A percentile compares a stretch with the other conserved stretches of the same genome.
phyloP scores from a whole-genome alignment of 495 filamentous ascomycete species.

The Hyaloscypha finlandica region DNA sequence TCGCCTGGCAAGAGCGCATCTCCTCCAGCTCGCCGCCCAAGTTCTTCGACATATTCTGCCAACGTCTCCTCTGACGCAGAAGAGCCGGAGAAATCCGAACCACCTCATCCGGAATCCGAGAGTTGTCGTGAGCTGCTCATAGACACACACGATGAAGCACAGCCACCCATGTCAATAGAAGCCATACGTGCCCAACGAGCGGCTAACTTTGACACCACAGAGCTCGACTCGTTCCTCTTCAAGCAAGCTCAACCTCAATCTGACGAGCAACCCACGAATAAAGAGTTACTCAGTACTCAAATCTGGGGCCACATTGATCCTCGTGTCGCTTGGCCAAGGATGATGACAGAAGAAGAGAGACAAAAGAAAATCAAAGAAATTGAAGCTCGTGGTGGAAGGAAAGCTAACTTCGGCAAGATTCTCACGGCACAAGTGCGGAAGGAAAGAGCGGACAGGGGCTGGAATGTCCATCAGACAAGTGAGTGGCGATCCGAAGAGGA shows the following conservation, averaged over 20 bases:
- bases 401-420: slow-evolving; percentile 41
- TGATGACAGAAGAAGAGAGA: slow-evolving; percentile 41
- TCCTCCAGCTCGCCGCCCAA: background rate
- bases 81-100: background rate
- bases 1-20: background rate
- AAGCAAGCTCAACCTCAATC: background rate
- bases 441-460: slow-evolving; percentile 31
- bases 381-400: slow-evolving; percentile 40
- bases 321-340: slow-evolving; percentile 40
- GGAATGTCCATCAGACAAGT: slow-evolving; percentile 22
- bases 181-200: slow-evolving; percentile 9
- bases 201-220: slow-evolving; percentile 9
- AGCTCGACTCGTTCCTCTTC: slow-evolving; percentile 18
- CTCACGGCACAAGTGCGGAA: slow-evolving; percentile 35
- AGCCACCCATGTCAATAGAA: slow-evolving; percentile 3
- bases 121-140: background rate
- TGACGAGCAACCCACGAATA: background rate
- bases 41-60: background rate
- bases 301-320: slow-evolving; percentile 46
- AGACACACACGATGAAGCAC: background rate
- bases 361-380: slow-evolving; percentile 46
- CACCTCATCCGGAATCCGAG: background rate
- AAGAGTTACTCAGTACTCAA: slow-evolving; percentile 22
- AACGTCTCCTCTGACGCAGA: background rate
- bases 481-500: slow-evolving; percentile 35